Base-by-base conservation (phyloP, 23 red algal species). In the Agarophyton chilense region DNA sequence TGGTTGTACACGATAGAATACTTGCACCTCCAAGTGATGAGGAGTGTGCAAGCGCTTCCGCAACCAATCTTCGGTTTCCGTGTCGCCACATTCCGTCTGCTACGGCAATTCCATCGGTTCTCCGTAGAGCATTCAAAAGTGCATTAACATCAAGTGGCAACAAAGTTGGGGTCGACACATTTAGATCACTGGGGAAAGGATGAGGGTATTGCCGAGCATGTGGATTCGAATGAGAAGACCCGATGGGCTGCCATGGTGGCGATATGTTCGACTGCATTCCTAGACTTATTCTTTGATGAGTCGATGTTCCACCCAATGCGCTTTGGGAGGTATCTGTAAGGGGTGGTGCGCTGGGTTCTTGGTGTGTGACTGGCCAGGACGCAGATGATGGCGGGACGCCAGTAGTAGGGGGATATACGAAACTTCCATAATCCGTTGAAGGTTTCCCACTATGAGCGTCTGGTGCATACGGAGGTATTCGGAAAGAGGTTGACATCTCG, bases 321-420 rank as follows among this genome's bases (percentile, higher is more conserved):
- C 65, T 72, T 44, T 72, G 65, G 14, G 36, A 72, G 7, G 65
- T 72, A 19, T 72, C 65, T 1, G 65, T 42, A 40, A 72, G 65
- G 5, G 65, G 65, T 9, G 65, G 65, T 43, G 65, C 65, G 17
- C 65, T 72, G 13, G 65, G 34, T 40, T 34, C 65, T 13, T 72
- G 35, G 36, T 6, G 40, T 6, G 65, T 36, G 1, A 72, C 18
- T 42, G 65, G 42, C 1, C 19, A 5, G 21, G 6, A 72, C 35
- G 65, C 65, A 4, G 65, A 42, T 19, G 39, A 35, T 7, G 65
- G 16, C 3, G 65, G 65, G 19, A 35, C 14, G 34, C 65, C 65
- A 1, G 4, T 29, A 31, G 29, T 10, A 21, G 56, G n/a, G 1
- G 34, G 65, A 24, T 72, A 10, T 24, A 43, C 9, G n/a, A n/a